Evolutionary conservation across 139 green algal species (phyloP).

Genomic region (Ettlia oleoabundans): DNA sequence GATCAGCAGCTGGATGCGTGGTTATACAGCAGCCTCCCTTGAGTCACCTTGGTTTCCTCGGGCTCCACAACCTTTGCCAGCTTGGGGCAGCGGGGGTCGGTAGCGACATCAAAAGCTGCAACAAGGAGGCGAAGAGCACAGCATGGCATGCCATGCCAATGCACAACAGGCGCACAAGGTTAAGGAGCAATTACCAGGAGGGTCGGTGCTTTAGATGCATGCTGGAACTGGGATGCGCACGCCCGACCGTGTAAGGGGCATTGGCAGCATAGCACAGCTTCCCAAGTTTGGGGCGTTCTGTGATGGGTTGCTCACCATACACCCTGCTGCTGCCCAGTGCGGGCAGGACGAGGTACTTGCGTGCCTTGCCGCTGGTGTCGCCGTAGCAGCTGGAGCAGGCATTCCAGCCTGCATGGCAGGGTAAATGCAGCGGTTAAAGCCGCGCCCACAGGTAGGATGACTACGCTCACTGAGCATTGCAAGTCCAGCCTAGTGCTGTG

Average conservation of each 20-base stretch:
- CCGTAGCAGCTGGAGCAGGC: constrained; percentile 75
- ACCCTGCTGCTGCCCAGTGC: constrained; percentile 43
- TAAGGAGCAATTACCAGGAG: too few relatives aligned
- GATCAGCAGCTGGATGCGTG: constrained; percentile 6
- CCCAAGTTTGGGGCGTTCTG: neutral
- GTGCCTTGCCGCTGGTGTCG: constrained; percentile 48
- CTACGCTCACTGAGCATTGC: too few relatives aligned
- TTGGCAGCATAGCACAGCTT: too few relatives aligned
- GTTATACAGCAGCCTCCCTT: too few relatives aligned
- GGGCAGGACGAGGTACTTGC: constrained; percentile 75
- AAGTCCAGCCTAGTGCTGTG: too few relatives aligned
- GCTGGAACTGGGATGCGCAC: too few relatives aligned
- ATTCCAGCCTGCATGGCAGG: constrained; percentile 74
- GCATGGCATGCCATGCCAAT: too few relatives aligned
- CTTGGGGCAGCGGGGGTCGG: constrained; percentile 60
- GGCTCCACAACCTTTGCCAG: constrained; percentile 67
- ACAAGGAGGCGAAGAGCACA: neutral
- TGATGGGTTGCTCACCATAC: constrained; percentile 37
- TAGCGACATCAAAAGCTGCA: constrained; percentile 66
- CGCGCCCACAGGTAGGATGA: too few relatives aligned
- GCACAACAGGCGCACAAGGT: too few relatives aligned
- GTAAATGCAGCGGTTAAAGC: neutral
- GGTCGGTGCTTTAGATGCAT: too few relatives aligned
- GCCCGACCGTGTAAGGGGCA: too few relatives aligned
- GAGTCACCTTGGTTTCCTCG: constrained; percentile 52